A percentile compares a stretch with the other conserved stretches of the same genome.
Evolutionary conservation across 768 basidiomycete genomes (phyloP).

Genomic region (Neoboletus magnificus): DNA sequence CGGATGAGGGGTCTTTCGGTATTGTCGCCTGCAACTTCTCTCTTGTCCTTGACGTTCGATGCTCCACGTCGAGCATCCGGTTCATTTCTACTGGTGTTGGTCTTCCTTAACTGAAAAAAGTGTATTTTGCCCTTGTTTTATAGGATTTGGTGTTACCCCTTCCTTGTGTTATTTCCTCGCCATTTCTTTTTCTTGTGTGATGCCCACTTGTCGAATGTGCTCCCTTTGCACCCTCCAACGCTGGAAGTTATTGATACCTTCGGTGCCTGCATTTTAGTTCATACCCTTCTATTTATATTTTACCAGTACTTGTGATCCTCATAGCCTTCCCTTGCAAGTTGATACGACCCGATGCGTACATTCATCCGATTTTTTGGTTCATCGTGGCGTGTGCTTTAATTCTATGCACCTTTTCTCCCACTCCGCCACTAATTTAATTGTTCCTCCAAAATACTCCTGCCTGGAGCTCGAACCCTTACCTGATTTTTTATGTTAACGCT

Average conservation of each 20-base stretch:
- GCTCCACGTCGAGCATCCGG: neutral
- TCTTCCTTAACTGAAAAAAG: constrained; percentile 7
- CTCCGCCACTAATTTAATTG: neutral
- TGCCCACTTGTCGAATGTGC: constrained; percentile 3
- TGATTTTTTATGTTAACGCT: constrained; percentile 6
- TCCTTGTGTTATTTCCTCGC: neutral
- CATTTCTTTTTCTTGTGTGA: neutral
- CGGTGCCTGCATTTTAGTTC: constrained; percentile 6
- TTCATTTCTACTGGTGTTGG: neutral
- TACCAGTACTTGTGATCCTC: neutral
- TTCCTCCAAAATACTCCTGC: constrained; percentile 3
- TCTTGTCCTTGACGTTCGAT: neutral
- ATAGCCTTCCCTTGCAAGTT: neutral
- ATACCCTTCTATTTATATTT: constrained; percentile 15
- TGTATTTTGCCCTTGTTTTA: constrained; percentile 15
- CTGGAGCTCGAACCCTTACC: constrained; percentile 21
- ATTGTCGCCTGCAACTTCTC: neutral
- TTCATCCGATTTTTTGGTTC: neutral
- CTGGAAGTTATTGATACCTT: constrained; percentile 22
- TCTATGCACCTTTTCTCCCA: neutral
- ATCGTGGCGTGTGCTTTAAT: neutral
- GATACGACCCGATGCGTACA: neutral
- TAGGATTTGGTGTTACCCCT: neutral
- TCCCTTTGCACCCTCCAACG: neutral
- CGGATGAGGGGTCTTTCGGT: constrained; percentile 5